These are phyloP conservation scores for Boletus reticulatus DNA, from an alignment of 768 basidiomycete genomes.

Conservation along the genomic window DNA sequence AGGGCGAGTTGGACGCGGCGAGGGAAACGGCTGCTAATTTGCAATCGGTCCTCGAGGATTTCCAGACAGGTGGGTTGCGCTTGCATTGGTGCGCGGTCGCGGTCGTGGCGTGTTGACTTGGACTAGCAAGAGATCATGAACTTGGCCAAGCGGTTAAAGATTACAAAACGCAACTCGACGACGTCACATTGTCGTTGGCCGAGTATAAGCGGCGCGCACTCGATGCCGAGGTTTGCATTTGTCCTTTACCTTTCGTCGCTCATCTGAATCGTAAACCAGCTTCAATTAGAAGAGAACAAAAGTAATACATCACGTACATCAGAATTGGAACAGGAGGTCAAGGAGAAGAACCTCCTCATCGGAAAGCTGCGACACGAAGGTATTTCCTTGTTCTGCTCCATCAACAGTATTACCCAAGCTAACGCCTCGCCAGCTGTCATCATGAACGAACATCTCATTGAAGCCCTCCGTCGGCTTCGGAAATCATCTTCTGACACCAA, in stretches of 20 bases:
- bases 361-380: slow-evolving; percentile 95
- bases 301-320: slow-evolving; percentile 63
- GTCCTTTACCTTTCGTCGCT: background rate
- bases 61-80: slow-evolving; percentile 74
- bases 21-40: slow-evolving; percentile 77
- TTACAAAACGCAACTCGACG: slow-evolving; percentile 69
- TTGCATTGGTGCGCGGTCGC: background rate
- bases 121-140: slow-evolving; percentile 85
- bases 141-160: slow-evolving; percentile 82
- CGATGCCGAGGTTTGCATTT: slow-evolving; percentile 72
- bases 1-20: slow-evolving; percentile 60
- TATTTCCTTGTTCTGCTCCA: slow-evolving; percentile 31
- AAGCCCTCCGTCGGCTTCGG: slow-evolving; percentile 92
- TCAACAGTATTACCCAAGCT: background rate
- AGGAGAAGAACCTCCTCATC: slow-evolving; percentile 94
- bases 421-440: slow-evolving; percentile 69
- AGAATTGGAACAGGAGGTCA: slow-evolving; percentile 84
- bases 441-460: slow-evolving; percentile 95
- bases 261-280: slow-evolving; percentile 38
- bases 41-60: slow-evolving; percentile 92
- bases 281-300: slow-evolving; percentile 71
- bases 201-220: slow-evolving; percentile 88
- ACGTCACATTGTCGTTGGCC: slow-evolving; percentile 74
- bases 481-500: slow-evolving; percentile 81
- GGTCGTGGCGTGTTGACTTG: slow-evolving; percentile 2